phyloP scores from a whole-genome alignment of 345 rosid genomes.

The Camelina sativa region DNA sequence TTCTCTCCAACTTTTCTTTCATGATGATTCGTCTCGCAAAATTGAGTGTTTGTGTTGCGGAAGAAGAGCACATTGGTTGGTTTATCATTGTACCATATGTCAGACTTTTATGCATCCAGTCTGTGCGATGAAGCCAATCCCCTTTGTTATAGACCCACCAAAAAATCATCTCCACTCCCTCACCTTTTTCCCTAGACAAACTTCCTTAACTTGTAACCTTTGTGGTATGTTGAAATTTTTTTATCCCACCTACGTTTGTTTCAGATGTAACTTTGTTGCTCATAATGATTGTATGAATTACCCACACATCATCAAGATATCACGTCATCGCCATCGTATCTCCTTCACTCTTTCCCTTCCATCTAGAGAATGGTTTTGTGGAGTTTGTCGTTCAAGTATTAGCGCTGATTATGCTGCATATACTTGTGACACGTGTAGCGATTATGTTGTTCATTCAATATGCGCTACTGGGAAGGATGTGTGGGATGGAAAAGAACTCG shows the following conservation, averaged over 20 bases:
- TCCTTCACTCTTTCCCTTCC: neutral
- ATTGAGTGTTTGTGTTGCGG: neutral
- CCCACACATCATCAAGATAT: neutral
- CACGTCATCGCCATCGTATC: neutral
- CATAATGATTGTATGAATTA: neutral
- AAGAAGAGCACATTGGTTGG: neutral
- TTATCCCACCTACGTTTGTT: neutral
- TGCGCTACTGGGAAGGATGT: neutral
- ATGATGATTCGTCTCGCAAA: neutral
- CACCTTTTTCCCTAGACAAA: neutral
- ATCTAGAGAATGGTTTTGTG: neutral
- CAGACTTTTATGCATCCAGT: neutral
- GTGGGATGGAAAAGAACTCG: conserved; percentile 1
- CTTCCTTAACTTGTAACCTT: neutral
- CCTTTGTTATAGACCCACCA: neutral
- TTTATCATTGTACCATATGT: neutral
- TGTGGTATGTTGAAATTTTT: neutral
- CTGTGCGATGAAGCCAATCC: neutral
- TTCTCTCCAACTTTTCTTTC: neutral
- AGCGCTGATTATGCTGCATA: neutral
- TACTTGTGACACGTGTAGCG: neutral
- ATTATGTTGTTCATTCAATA: neutral
- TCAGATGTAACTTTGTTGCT: neutral
- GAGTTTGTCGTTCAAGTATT: neutral
- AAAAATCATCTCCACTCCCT: neutral